A percentile compares a stretch with the other conserved stretches of the same genome.
Conservation (phyloP, 2,329 filamentous ascomycete species). For the Alternaria alternata region DNA sequence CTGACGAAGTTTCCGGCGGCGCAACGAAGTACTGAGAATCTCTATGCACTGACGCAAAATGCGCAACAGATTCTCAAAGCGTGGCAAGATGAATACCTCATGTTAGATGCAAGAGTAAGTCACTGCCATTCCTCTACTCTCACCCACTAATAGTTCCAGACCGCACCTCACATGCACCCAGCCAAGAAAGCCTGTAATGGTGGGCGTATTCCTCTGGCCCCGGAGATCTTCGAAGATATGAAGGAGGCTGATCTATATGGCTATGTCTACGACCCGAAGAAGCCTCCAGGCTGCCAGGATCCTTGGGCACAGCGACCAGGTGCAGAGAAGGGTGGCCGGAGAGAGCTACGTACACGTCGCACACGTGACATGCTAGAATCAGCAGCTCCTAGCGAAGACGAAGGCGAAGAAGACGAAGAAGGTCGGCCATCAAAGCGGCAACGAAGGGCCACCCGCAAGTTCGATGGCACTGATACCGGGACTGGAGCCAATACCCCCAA, state of each 20-base stretch:
- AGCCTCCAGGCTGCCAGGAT: slow-evolving; percentile 61
- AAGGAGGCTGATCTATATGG: slow-evolving; percentile 69
- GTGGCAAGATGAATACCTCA: slow-evolving; percentile 68
- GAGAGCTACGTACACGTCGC: slow-evolving; percentile 57
- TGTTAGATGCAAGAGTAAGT: slow-evolving; percentile 57
- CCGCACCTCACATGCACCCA: slow-evolving; percentile 59
- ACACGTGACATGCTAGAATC: slow-evolving; percentile 51
- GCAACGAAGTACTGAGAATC: slow-evolving; percentile 59
- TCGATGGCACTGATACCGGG: slow-evolving; percentile 43
- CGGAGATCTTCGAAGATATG: slow-evolving; percentile 64
- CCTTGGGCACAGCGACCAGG: slow-evolving; percentile 62
- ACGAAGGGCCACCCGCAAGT: slow-evolving; percentile 46
- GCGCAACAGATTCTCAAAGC: slow-evolving; percentile 60
- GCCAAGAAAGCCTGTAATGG: slow-evolving; percentile 62
- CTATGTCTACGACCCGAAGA: slow-evolving; percentile 65
- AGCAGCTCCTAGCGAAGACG: slow-evolving; percentile 49
- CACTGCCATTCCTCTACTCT: slow-evolving; percentile 20
- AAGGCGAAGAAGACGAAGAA: slow-evolving; percentile 47
- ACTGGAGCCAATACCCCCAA: slow-evolving; percentile 44
- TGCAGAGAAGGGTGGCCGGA: slow-evolving; percentile 54
- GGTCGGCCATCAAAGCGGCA: slow-evolving; percentile 44
- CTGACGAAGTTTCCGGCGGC: slow-evolving; percentile 54
- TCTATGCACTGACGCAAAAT: slow-evolving; percentile 65
- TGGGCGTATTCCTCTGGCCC: slow-evolving; percentile 56
- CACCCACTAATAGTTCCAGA: slow-evolving; percentile 45